phyloP scores from a whole-genome alignment of 306 rosid genomes.

The Pterocarpus macrocarpus region DNA sequence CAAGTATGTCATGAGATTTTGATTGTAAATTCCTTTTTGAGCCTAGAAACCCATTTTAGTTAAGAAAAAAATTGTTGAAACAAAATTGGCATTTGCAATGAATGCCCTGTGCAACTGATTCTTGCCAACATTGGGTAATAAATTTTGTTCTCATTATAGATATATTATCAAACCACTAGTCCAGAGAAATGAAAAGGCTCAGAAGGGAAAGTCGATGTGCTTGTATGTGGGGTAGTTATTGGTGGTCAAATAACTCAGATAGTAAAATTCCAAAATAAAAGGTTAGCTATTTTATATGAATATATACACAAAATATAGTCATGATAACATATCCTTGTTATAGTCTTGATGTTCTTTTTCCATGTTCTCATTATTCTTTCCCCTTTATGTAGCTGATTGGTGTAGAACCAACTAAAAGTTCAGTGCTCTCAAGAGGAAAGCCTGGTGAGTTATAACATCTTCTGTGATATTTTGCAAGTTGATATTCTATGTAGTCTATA shows the following conservation, averaged over 20 bases:
- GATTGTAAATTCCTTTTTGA: too few relatives aligned
- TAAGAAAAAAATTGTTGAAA: too few relatives aligned
- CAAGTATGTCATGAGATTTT: too few relatives aligned
- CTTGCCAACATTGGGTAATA: constrained; percentile 24
- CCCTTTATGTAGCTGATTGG: constrained; percentile 67
- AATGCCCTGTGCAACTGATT: background rate
- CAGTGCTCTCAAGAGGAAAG: constrained; percentile 86
- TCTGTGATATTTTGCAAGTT: background rate
- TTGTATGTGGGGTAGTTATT: constrained; percentile 81
- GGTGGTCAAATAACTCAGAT: constrained; percentile 87
- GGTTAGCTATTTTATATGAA: constrained; percentile 49
- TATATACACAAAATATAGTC: constrained; percentile 6
- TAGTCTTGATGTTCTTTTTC: constrained; percentile 11
- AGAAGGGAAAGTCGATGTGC: constrained; percentile 68
- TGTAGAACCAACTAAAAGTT: constrained; percentile 82
- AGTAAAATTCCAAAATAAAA: constrained; percentile 72
- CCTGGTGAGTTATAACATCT: constrained; percentile 66
- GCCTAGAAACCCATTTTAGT: too few relatives aligned
- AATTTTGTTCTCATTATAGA: constrained; percentile 47
- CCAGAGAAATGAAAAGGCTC: constrained; percentile 90
- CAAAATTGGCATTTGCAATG: too few relatives aligned
- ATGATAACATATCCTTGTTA: background rate
- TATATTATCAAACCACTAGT: constrained; percentile 88
- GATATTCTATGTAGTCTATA: too few relatives aligned
- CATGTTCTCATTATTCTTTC: constrained; percentile 31